These are phyloP conservation scores for Neostapfia colusana DNA, from an alignment of 176 grass and related monocot genomes.

Conservation along the genomic window DNA sequence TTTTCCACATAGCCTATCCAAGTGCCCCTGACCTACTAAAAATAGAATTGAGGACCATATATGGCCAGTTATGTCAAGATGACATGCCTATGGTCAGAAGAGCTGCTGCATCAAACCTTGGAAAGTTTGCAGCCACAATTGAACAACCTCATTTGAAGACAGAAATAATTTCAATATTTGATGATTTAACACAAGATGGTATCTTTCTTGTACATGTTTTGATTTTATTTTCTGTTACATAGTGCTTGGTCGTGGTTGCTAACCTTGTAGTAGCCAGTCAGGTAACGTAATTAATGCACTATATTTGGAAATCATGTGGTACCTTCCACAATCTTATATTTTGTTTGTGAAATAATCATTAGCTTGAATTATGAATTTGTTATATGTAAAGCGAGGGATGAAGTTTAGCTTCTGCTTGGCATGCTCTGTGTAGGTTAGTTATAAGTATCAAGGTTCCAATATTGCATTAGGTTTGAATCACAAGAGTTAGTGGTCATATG, in stretches of 20 bases:
- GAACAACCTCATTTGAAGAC: constrained; percentile 72
- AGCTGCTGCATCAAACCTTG: constrained; percentile 87
- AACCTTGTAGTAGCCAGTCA: not conserved
- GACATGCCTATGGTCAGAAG: constrained; percentile 99
- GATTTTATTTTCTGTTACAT: not conserved
- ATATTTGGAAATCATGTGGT: not conserved
- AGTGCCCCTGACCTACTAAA: constrained; percentile 75
- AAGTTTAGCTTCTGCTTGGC: not conserved
- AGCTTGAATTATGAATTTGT: not conserved
- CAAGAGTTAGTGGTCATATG: not conserved
- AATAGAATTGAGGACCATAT: constrained; percentile 68
- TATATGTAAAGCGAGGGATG: not conserved
- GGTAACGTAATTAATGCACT: not conserved
- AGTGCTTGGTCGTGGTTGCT: not conserved
- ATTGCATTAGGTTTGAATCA: not conserved
- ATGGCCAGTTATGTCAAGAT: constrained; percentile 88
- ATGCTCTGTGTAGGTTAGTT: not conserved
- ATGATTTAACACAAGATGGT: constrained; percentile 95
- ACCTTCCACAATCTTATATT: not conserved
- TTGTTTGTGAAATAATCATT: not conserved
- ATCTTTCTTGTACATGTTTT: constrained; percentile 17
- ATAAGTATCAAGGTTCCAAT: not conserved
- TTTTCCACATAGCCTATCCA: constrained; percentile 87
- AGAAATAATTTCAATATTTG: constrained; percentile 93
- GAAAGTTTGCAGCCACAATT: constrained; percentile 88